phyloP scores from a whole-genome alignment of 352 stramenopile species.

The Elongisporangium prolatum region DNA sequence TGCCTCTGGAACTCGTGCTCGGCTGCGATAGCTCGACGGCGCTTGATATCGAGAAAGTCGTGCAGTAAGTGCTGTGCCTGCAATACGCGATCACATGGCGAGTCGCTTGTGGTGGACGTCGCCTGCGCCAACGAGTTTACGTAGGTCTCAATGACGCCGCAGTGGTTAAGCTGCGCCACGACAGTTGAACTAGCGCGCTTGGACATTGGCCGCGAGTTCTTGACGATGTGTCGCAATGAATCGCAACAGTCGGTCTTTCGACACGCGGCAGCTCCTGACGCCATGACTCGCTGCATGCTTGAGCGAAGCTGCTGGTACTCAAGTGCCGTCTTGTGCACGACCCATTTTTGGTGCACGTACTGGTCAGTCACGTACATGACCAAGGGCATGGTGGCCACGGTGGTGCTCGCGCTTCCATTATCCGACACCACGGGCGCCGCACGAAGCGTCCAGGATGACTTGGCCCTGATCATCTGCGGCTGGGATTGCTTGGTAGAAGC shows the following conservation, averaged over 20 bases:
- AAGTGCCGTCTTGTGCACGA: constrained; percentile 44
- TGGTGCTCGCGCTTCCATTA: constrained; percentile 3
- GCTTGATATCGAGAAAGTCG: constrained; percentile 47
- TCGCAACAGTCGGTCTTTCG: constrained; percentile 46
- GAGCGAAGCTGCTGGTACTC: constrained; percentile 47
- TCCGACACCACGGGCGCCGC: not conserved
- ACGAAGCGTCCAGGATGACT: constrained; percentile 1
- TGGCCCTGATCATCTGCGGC: not conserved
- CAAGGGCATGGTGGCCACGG: constrained; percentile 20
- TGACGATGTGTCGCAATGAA: constrained; percentile 45
- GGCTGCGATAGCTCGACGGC: constrained; percentile 21
- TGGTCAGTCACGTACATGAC: constrained; percentile 78
- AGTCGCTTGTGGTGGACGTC: constrained; percentile 22
- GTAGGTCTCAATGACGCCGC: constrained; percentile 49
- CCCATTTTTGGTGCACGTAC: constrained; percentile 62
- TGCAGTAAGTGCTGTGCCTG: constrained; percentile 32
- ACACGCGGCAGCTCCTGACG: constrained; percentile 17
- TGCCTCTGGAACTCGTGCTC: constrained; percentile 6
- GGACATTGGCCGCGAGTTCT: constrained; percentile 6
- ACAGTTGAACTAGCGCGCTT: constrained; percentile 11
- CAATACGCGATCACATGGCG: constrained; percentile 32
- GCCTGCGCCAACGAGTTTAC: constrained; percentile 54
- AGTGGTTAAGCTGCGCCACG: constrained; percentile 36
- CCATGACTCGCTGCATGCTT: constrained; percentile 21
- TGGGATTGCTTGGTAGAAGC: constrained; percentile 10